These are phyloP conservation scores for Plicaturopsis crispa DNA, from an alignment of 768 basidiomycete genomes.

Conservation along the genomic window DNA sequence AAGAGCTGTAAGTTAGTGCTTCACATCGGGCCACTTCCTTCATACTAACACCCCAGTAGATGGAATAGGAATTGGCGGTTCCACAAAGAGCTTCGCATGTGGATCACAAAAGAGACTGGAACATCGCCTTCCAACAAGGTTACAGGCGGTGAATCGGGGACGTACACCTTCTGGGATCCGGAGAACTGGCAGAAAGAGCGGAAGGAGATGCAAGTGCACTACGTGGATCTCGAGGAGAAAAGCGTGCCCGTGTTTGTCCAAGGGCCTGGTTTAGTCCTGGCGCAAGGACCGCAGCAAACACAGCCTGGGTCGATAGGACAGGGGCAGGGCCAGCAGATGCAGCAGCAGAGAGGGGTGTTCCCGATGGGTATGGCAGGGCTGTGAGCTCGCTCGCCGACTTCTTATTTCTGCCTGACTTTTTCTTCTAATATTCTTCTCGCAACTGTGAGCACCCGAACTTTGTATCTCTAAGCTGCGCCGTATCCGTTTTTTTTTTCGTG, in stretches of 20 bases:
- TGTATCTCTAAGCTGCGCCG: conserved; percentile 13
- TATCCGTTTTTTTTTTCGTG: too few species aligned
- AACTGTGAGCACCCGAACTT: conserved; percentile 10
- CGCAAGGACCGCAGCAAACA: conserved; percentile 14
- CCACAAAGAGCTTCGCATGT: conserved; percentile 79
- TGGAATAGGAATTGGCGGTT: conserved; percentile 95
- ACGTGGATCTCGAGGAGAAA: conserved; percentile 72
- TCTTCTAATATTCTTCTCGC: too few species aligned
- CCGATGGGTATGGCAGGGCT: conserved; percentile 47
- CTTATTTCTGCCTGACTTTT: too few species aligned
- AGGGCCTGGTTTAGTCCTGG: conserved; percentile 38
- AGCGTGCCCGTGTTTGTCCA: conserved; percentile 51
- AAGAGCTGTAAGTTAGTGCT: conserved; percentile 69
- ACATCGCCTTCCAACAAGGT: conserved; percentile 71
- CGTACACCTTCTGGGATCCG: conserved; percentile 87
- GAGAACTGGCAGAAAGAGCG: conserved; percentile 73
- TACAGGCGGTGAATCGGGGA: conserved; percentile 76
- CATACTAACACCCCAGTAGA: conserved; percentile 29
- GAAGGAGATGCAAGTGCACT: conserved; percentile 72
- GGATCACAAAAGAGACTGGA: conserved; percentile 85
- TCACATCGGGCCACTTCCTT: conserved; percentile 4
- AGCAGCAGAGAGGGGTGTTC: conserved; percentile 36
- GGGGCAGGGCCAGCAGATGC: conserved; percentile 30
- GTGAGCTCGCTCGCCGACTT: too few species aligned
- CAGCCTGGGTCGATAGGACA: conserved; percentile 9